Evolutionary conservation across 2,329 filamentous ascomycete species (phyloP), one percentile per base, ranked within the genome.

Genomic region (Aspergillus thermomutatus): DNA sequence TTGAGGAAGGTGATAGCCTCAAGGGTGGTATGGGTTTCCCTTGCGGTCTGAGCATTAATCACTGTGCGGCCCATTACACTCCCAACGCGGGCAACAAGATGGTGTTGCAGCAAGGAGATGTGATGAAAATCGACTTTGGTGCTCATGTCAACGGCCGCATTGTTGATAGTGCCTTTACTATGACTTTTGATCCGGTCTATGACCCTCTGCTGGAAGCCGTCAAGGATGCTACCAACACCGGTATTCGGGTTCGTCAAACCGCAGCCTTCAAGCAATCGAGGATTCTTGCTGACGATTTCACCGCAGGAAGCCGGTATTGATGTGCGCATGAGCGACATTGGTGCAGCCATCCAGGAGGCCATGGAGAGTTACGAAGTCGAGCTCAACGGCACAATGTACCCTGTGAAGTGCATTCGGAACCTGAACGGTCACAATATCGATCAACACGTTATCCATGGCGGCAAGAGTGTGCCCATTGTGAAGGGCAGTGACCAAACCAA

Each of bases 301-400:
- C n/a, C 54, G 23, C 64, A 86, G 80, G 90, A 95, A 79, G 92
- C 92, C 5, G 92, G 92, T 67, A 96, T 97, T 68, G 92, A 97
- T 71, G 92, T 91, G 49, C 87, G 92, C 55, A 87, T 97, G 66
- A 87, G 89, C 61, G 91, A 96, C 68, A 90, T 96, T 61, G 90
- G 92, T 58, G 89, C 84, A 9, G 82, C 85, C 19, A 93, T 96
- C 66, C 92, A 96, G 76, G 91, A 96, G 76, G 85, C 88, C 27
- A 96, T 96, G 91, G 92, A 96, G 77, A 92, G 89, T 74, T 94
- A 93, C 75, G 91, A 96, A 77, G 84, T 93, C 51, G 90, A 94
- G 73, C 84, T 95, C 63, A 86, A 88, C 72, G 91, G 91, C 60
- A 85, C 83, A 43, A 91, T 86, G 11, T 85, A 90, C 68, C 91